Evolutionary conservation across 2,329 filamentous ascomycete species (phyloP), one percentile per base, ranked within the genome.

Genomic region (Tolypocladium album): DNA sequence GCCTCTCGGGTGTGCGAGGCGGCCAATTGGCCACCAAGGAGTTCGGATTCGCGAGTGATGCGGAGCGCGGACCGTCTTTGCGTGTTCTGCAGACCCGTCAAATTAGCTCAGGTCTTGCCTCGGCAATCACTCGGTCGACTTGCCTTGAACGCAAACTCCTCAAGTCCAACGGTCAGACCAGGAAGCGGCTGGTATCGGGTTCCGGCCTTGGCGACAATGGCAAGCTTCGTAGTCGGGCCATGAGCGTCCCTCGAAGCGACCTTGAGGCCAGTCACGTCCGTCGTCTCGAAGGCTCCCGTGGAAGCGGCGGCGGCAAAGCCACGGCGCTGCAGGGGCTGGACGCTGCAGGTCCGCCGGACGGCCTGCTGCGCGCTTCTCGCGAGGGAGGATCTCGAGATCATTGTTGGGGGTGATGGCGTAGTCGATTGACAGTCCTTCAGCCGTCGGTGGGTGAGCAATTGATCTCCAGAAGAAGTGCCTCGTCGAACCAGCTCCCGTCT

Each of bases 131-230:
- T 57, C 31, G 38, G 22, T 27, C n/a, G 55, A 40, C 65, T 55
- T 61, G 92, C 94, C 90, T 96, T 96, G 86, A 97, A 99, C 66
- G 95, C 93, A 80, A 95, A 99, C 75, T 91, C 89, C 80, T 94
- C 89, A 67, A 99, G 84, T 61, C 89, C 93, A 72, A 92, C 88
- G 65, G 93, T 88, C 75, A 97, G 83, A 66, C 94, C 94, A 64
- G 94, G 94, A 67, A 89, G 82, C 65, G 90, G 85, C 81, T 99
- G 88, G 78, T 93, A 97, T 76, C 94, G 84, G 65, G 93, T 95
- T 71, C 94, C 94, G 64, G 92, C 94, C 82, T 96, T 96, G 67
- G 92, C 86, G 73, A 99, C 90, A 66, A 99, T 78, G 60, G 92
- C 92, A 67, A 99, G 83, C 72, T 91, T 95, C 63, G 92, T 92